Conservation (phyloP, 306 rosid genomes). For the Pyrus bretschneideri region DNA sequence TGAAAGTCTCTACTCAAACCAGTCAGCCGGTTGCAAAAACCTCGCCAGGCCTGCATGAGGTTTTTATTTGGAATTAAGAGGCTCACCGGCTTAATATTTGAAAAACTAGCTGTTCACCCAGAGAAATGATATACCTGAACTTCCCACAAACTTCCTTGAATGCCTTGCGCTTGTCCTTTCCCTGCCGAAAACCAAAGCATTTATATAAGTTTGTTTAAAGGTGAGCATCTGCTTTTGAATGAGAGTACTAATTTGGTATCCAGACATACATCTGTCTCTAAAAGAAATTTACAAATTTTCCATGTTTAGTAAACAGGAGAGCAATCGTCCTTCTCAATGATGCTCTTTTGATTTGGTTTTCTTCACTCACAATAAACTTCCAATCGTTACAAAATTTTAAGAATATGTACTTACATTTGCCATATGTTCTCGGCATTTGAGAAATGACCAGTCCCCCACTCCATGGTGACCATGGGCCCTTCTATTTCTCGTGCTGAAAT, state of each 20-base stretch:
- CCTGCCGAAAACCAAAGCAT: conserved; percentile 37
- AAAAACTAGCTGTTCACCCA: conserved; percentile 17
- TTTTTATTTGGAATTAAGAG: conserved; percentile 6
- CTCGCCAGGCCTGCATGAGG: conserved; percentile 82
- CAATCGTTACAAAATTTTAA: neutral
- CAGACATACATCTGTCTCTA: neutral
- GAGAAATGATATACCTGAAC: conserved; percentile 33
- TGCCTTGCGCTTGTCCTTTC: conserved; percentile 87
- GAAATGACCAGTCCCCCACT: conserved; percentile 74
- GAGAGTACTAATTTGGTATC: neutral
- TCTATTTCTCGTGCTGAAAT: too few species aligned
- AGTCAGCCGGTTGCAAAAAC: conserved; percentile 80
- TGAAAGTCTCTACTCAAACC: conserved; percentile 90
- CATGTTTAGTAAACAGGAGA: neutral
- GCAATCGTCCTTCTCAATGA: neutral
- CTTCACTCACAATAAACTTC: neutral
- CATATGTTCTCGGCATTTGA: conserved; percentile 73
- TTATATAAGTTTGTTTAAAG: neutral
- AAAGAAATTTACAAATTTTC: neutral
- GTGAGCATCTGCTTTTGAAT: neutral
- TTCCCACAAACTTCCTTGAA: conserved; percentile 63
- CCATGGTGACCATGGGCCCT: too few species aligned
- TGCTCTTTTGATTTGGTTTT: neutral
- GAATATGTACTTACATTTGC: conserved; percentile 45
- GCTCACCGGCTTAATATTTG: neutral